Evolutionary conservation across 1,139 yeast genomes (phyloP).

Genomic region (Kodamaea sp.): DNA sequence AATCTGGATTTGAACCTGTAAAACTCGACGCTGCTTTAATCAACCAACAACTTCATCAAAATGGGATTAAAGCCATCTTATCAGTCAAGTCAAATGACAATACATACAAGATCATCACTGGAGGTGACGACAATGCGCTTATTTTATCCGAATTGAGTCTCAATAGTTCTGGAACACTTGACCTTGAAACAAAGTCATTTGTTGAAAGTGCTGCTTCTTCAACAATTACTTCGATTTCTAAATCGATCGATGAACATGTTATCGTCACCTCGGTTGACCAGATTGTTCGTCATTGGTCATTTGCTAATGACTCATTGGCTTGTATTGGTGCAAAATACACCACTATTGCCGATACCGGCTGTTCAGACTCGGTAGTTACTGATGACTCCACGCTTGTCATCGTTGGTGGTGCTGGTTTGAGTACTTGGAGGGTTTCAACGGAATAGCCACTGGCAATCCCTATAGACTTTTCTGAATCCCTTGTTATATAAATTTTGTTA

Average conservation of each 20-base stretch:
- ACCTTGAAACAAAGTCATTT: constrained; percentile 27
- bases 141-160: constrained; percentile 38
- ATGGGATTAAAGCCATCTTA: constrained; percentile 64
- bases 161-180: constrained; percentile 12
- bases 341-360: constrained; percentile 89
- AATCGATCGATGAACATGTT: constrained; percentile 19
- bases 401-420: constrained; percentile 72
- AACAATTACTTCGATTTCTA: constrained; percentile 67
- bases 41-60: constrained; percentile 68
- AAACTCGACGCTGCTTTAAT: constrained; percentile 21
- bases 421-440: constrained; percentile 42
- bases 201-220: constrained; percentile 72
- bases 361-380: constrained; percentile 42
- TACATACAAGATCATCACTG: constrained; percentile 51
- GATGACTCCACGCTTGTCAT: constrained; percentile 30
- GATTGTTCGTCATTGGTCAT: constrained; percentile 61
- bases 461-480: too few relatives aligned
- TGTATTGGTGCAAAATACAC: constrained; percentile 54
- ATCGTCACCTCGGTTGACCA: constrained; percentile 78
- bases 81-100: constrained; percentile 14
- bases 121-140: constrained; percentile 91
- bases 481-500: too few relatives aligned
- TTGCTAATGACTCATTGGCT: constrained; percentile 25
- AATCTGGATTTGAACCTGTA: neutral
- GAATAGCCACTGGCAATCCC: neutral